Conservation (phyloP, 2,329 filamentous ascomycete genomes). For the Epichloe sylvatica region DNA sequence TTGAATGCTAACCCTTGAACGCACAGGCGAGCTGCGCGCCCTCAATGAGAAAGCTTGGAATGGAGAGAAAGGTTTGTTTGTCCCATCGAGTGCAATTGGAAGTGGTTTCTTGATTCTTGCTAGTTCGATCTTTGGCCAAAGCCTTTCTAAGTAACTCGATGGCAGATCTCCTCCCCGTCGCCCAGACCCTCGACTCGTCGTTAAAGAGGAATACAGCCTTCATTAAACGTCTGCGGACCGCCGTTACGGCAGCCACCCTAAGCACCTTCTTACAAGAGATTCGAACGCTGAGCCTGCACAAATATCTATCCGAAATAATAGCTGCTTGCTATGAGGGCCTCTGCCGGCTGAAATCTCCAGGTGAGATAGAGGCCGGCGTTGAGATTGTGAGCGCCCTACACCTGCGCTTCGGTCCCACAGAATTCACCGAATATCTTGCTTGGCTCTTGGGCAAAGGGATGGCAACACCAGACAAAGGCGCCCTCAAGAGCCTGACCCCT, state of each 20-base stretch:
- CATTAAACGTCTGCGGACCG: conserved; percentile 88
- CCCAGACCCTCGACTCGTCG: conserved; percentile 75
- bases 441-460: conserved; percentile 88
- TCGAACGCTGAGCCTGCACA: conserved; percentile 77
- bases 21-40: conserved; percentile 71
- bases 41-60: conserved; percentile 81
- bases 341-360: conserved; percentile 77
- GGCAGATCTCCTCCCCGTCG: conserved; percentile 63
- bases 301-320: conserved; percentile 94
- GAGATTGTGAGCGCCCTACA: conserved; percentile 93
- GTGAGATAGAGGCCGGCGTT: conserved; percentile 82
- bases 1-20: conserved; percentile 8
- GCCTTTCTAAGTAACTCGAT: not conserved
- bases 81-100: conserved; percentile 9
- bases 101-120: conserved; percentile 7
- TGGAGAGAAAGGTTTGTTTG: conserved; percentile 60
- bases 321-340: conserved; percentile 91
- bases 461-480: conserved; percentile 75
- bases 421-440: conserved; percentile 83
- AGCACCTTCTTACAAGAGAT: conserved; percentile 82
- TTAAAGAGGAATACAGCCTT: conserved; percentile 98
- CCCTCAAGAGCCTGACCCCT: conserved; percentile 62
- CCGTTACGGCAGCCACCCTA: conserved; percentile 66
- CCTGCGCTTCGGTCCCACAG: conserved; percentile 78
- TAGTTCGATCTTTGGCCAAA: not conserved